phyloP scores from a whole-genome alignment of 164 flowering plant genomes.

The Litsea cubeba region DNA sequence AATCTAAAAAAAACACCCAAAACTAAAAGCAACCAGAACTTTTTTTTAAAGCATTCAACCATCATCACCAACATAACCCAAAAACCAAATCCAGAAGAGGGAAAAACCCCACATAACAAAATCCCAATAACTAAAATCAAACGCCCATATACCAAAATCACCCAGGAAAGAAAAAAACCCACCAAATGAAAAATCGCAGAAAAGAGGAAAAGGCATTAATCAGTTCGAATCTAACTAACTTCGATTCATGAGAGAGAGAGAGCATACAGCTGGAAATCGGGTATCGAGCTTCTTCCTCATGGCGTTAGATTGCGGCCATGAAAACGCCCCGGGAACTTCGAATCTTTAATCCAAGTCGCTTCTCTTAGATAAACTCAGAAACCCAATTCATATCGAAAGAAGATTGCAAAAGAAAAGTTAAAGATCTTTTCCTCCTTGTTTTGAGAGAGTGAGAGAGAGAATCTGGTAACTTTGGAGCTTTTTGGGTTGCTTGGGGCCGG shows the following conservation, averaged over 20 bases:
- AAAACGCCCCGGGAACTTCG: not conserved
- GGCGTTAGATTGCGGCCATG: conserved; percentile 3
- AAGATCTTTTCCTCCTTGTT: not conserved
- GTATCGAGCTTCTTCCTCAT: conserved; percentile 8
- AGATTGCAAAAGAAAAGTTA: not conserved
- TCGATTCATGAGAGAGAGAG: not conserved
- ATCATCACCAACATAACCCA: not conserved
- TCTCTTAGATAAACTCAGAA: not conserved
- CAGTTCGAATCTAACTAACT: no score
- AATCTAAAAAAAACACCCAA: no score
- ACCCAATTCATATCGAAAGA: not conserved
- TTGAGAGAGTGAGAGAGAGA: not conserved
- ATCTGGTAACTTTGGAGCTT: not conserved
- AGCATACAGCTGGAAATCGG: conserved; percentile 4
- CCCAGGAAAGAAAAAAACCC: not conserved
- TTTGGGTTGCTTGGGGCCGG: not conserved
- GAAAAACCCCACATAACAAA: not conserved
- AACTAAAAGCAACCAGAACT: not conserved
- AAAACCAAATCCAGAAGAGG: not conserved
- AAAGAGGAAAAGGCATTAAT: not conserved
- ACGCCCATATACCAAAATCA: not conserved
- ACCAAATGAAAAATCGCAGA: not conserved
- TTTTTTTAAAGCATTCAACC: not conserved
- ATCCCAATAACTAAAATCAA: not conserved
- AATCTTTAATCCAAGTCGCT: not conserved